Evolutionary conservation across 2,329 filamentous ascomycete species (phyloP).

Genomic region (Raffaelea ambrosiae): DNA sequence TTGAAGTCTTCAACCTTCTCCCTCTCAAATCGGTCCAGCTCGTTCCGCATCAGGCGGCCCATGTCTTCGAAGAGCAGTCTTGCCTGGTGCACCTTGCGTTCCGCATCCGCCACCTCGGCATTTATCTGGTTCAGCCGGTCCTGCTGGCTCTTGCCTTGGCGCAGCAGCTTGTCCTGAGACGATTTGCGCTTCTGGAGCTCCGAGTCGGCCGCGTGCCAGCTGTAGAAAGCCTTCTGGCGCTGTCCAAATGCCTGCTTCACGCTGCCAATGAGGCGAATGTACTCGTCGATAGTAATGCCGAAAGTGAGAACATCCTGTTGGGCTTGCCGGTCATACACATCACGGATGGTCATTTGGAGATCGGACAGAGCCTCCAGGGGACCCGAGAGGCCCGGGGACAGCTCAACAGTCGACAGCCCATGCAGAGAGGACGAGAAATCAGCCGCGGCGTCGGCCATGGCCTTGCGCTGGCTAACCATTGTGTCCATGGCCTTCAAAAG

Average conservation of each 20-base stretch:
- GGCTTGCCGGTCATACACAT: conserved; percentile 92
- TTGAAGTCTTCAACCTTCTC: conserved; percentile 99
- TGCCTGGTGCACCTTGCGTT: conserved; percentile 86
- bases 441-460: conserved; percentile 82
- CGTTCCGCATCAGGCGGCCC: conserved; percentile 82
- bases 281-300: conserved; percentile 96
- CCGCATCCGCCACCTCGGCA: conserved; percentile 89
- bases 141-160: conserved; percentile 92
- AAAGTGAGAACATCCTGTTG: conserved; percentile 95
- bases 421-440: conserved; percentile 94
- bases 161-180: conserved; percentile 86
- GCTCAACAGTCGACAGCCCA: conserved; percentile 82
- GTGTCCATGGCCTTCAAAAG: conserved; percentile 89
- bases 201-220: conserved; percentile 85
- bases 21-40: conserved; percentile 87
- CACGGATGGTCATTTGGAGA: conserved; percentile 84
- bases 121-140: conserved; percentile 87
- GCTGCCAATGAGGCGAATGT: conserved; percentile 89
- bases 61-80: conserved; percentile 92
- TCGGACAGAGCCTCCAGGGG: conserved; percentile 89
- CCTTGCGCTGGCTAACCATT: conserved; percentile 86
- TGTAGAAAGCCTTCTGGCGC: conserved; percentile 90
- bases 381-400: conserved; percentile 79
- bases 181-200: conserved; percentile 85
- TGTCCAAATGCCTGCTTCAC: conserved; percentile 90